phyloP scores from a whole-genome alignment of 768 basidiomycete genomes.

The Podaxis pistillaris region DNA sequence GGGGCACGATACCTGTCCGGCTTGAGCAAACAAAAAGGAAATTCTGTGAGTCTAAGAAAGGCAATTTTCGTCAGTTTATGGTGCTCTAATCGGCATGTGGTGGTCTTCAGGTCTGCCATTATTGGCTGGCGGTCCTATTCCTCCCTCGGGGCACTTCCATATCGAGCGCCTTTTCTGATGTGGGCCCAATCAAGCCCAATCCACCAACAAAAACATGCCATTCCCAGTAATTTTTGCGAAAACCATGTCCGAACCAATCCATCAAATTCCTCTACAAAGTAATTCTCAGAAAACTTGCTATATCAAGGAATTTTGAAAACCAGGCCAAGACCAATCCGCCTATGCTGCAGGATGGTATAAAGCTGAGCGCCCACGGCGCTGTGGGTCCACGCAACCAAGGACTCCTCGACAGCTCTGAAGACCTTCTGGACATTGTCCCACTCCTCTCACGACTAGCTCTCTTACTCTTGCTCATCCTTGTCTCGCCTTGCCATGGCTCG shows the following conservation, averaged over 20 bases:
- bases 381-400: constrained; percentile 8
- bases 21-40: not conserved
- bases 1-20: not conserved
- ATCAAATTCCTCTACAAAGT: constrained; percentile 4
- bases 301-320: constrained; percentile 4
- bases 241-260: constrained; percentile 8
- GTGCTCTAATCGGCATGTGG: not conserved
- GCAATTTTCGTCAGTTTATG: not conserved
- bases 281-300: not conserved
- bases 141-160: not conserved
- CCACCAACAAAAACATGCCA: not conserved
- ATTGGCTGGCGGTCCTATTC: not conserved
- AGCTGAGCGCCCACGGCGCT: not conserved
- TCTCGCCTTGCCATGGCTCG: not conserved
- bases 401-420: not conserved
- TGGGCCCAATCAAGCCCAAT: not conserved
- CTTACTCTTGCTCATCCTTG: not conserved
- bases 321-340: constrained; percentile 10
- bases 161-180: not conserved
- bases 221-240: constrained; percentile 7
- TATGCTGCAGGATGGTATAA: not conserved
- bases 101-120: not conserved
- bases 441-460: not conserved
- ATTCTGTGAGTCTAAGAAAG: not conserved
- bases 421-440: not conserved